These are phyloP conservation scores for Dianthus caryophyllus DNA, from an alignment of 148 eudicot species.

Conservation along the genomic window DNA sequence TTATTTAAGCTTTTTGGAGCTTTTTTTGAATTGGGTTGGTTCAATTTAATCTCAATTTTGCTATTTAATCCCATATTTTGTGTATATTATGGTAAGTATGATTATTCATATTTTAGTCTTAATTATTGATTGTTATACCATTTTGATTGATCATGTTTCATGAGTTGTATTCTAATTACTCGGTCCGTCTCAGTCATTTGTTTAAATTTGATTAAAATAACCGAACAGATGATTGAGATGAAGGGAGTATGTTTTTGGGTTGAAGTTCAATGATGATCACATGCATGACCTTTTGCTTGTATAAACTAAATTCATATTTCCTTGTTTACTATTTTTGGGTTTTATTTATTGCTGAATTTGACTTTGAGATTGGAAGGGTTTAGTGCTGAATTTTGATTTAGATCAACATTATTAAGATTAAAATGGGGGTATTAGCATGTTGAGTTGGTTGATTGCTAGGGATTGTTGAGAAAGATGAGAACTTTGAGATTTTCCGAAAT, in stretches of 20 bases:
- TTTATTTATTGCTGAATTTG: constrained; percentile 6
- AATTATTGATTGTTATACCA: no score
- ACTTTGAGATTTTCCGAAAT: neutral
- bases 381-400: constrained; percentile 9
- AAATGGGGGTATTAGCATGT: neutral
- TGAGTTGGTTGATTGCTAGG: neutral
- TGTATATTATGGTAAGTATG: constrained; percentile 20
- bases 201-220: no score
- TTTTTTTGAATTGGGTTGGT: neutral
- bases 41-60: constrained; percentile 1
- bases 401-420: constrained; percentile 15
- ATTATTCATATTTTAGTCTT: no score
- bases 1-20: neutral
- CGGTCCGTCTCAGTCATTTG: no score
- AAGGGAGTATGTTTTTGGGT: neutral
- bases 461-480: neutral
- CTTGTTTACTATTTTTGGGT: neutral
- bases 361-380: constrained; percentile 20
- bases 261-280: neutral
- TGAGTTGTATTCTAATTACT: no score
- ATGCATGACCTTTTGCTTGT: neutral
- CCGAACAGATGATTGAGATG: no score
- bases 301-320: neutral
- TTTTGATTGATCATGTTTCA: no score
- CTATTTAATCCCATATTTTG: no score